Percentiles rank a stretch among this genome's conserved stretches.
These are phyloP conservation scores for Lichtheimia ornata DNA, from an alignment of 371 early-diverging fungal genomes.

Conservation along the genomic window DNA sequence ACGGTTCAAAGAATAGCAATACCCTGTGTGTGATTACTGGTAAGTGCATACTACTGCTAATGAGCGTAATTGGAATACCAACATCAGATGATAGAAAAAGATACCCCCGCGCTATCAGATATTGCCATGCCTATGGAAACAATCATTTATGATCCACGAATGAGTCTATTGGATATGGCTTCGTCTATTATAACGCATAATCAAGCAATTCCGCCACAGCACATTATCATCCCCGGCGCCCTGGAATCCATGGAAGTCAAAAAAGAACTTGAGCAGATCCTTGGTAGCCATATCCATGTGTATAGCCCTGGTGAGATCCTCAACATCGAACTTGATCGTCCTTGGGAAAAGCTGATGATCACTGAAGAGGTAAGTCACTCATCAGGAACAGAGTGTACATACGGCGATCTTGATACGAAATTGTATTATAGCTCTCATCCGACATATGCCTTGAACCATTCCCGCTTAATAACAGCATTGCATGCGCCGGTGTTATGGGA, in stretches of 20 bases:
- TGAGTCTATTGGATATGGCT: conserved; percentile 21
- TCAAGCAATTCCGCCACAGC: conserved; percentile 14
- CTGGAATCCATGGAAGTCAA: conserved; percentile 26
- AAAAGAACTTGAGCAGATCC: conserved; percentile 9
- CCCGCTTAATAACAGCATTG: not conserved
- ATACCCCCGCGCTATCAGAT: conserved; percentile 11
- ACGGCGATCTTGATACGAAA: no score
- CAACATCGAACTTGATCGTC: conserved; percentile 25
- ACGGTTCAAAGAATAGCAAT: conserved; percentile 26
- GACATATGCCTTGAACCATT: not conserved
- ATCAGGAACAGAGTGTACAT: no score
- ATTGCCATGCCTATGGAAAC: conserved; percentile 21
- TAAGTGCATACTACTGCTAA: conserved; percentile 13
- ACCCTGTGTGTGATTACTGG: conserved; percentile 36
- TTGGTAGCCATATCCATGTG: conserved; percentile 17
- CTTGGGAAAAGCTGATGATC: conserved; percentile 35
- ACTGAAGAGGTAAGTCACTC: conserved; percentile 31
- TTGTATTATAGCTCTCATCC: not conserved
- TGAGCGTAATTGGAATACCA: conserved; percentile 19
- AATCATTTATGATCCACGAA: conserved; percentile 30
- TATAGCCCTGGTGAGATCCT: conserved; percentile 32
- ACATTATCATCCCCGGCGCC: conserved; percentile 29
- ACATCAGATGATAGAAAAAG: conserved; percentile 8
- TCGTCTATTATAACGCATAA: conserved; percentile 16
- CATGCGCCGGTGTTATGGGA: not conserved